These are phyloP conservation scores for Rutstroemia sp. DNA, from an alignment of 2,329 filamentous ascomycete genomes.

Conservation along the genomic window DNA sequence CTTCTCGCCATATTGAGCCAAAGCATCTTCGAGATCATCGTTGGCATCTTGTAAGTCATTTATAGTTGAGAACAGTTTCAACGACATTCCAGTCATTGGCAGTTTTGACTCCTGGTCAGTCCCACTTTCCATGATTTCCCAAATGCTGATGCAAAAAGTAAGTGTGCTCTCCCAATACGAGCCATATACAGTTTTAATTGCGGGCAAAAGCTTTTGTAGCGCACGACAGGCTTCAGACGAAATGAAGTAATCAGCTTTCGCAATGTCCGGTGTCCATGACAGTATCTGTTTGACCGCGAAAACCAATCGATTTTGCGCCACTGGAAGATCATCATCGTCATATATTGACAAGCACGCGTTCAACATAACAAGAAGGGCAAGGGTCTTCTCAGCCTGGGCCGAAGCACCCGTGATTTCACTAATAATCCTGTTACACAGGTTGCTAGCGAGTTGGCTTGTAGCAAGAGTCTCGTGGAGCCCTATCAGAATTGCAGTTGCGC, in stretches of 20 bases:
- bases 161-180: slow-evolving; percentile 71
- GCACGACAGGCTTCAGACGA: slow-evolving; percentile 46
- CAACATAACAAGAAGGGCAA: slow-evolving; percentile 45
- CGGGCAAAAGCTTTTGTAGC: slow-evolving; percentile 57
- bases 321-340: slow-evolving; percentile 43
- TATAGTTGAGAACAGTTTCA: slow-evolving; percentile 62
- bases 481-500: slow-evolving; percentile 41
- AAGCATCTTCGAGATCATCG: slow-evolving; percentile 74
- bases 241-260: slow-evolving; percentile 38
- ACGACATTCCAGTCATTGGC: slow-evolving; percentile 61
- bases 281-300: slow-evolving; percentile 77
- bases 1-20: slow-evolving; percentile 50
- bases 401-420: slow-evolving; percentile 50
- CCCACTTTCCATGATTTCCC: slow-evolving; percentile 39
- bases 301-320: slow-evolving; percentile 46
- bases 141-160: slow-evolving; percentile 49
- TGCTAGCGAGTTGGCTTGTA: slow-evolving; percentile 41
- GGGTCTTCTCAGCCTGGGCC: slow-evolving; percentile 36
- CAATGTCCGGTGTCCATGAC: slow-evolving; percentile 54
- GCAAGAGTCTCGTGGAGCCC: slow-evolving; percentile 43
- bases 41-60: slow-evolving; percentile 64
- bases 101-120: slow-evolving; percentile 41
- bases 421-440: slow-evolving; percentile 51
- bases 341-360: slow-evolving; percentile 47
- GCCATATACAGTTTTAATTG: slow-evolving; percentile 76